These are phyloP conservation scores for Hypomontagnella monticulosa DNA, from an alignment of 495 filamentous ascomycete species.

Conservation along the genomic window DNA sequence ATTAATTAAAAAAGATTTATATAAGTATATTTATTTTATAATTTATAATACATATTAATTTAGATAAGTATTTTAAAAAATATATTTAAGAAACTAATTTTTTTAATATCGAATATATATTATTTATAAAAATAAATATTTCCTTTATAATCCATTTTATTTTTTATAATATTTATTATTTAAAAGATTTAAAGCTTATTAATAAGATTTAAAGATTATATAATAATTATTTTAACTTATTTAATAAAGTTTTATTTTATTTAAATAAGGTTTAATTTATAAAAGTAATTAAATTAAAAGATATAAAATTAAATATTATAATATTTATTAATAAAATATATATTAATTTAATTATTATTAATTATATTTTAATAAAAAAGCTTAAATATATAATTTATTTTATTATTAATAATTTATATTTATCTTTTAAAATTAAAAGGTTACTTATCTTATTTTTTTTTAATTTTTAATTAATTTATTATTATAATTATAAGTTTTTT, in stretches of 20 bases:
- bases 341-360: not conserved
- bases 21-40: not conserved
- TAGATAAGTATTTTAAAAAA: not conserved
- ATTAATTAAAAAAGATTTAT: not conserved
- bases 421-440: not conserved
- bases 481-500: not conserved
- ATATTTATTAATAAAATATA: not conserved
- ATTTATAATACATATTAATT: not conserved
- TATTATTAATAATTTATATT: not conserved
- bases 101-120: not conserved
- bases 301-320: not conserved
- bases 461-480: not conserved
- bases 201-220: not conserved
- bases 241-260: not conserved
- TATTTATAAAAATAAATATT: not conserved
- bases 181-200: not conserved
- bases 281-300: not conserved
- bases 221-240: not conserved
- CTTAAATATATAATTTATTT: not conserved
- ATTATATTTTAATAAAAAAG: not conserved
- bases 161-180: not conserved
- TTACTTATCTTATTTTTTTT: not conserved
- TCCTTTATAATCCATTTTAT: not conserved
- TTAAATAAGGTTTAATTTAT: not conserved
- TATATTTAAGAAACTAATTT: not conserved